Percentiles rank a stretch among this genome's conserved stretches.
These are phyloP conservation scores for Manihot esculenta DNA, from an alignment of 441 rosid species.

Conservation along the genomic window DNA sequence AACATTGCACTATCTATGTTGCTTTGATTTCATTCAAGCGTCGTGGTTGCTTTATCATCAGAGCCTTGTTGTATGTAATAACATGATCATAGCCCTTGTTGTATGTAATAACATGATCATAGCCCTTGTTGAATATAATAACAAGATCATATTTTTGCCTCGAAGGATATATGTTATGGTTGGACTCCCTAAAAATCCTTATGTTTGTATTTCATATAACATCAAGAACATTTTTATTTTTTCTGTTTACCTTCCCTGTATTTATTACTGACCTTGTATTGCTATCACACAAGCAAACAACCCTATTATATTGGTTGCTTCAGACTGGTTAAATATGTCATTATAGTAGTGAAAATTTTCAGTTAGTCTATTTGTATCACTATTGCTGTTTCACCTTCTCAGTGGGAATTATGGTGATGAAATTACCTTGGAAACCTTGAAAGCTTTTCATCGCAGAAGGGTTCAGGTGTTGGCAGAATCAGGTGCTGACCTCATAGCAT, in stretches of 20 bases:
- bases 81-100: no score
- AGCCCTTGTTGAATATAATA: conserved; percentile 20
- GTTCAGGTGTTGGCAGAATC: conserved; percentile 69
- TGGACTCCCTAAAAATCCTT: neutral
- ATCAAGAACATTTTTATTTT: neutral
- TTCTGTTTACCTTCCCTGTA: neutral
- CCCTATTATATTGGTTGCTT: conserved; percentile 2
- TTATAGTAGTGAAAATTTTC: neutral
- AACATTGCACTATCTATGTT: conserved; percentile 1
- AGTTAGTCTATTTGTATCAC: conserved; percentile 3
- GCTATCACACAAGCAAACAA: neutral
- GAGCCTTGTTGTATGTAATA: no score
- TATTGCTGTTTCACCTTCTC: conserved; percentile 21
- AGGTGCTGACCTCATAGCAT: conserved; percentile 79
- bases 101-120: no score
- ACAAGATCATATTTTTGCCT: neutral
- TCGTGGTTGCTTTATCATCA: neutral
- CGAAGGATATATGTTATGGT: neutral
- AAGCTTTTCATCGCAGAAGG: conserved; percentile 80
- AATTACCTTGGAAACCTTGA: conserved; percentile 53
- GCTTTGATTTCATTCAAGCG: neutral
- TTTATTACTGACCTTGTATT: neutral
- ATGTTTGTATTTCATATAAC: conserved; percentile 1
- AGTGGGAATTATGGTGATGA: conserved; percentile 77
- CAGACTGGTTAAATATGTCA: neutral